These are phyloP conservation scores for Leptodermis oblonga DNA, from an alignment of 257 asterid species.

Conservation along the genomic window DNA sequence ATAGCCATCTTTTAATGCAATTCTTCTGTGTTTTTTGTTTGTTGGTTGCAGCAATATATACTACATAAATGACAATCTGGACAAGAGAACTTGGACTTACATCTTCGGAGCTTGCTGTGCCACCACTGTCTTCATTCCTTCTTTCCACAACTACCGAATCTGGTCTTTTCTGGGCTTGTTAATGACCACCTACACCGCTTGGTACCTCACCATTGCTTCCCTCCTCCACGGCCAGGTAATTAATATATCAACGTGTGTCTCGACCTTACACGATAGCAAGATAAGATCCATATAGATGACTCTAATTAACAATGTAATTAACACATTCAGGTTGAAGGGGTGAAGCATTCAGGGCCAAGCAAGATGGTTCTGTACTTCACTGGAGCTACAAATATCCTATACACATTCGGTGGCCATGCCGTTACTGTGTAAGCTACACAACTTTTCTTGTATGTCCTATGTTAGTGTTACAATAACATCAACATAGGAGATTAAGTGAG, in stretches of 20 bases:
- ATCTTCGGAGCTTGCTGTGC: slow-evolving; percentile 97
- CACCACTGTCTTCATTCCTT: slow-evolving; percentile 86
- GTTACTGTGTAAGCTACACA: slow-evolving; percentile 81
- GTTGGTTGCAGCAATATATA: slow-evolving; percentile 73
- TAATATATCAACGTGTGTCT: too few species aligned
- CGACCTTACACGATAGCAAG: too few species aligned
- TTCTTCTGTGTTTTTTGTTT: background rate
- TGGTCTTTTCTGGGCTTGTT: slow-evolving; percentile 85
- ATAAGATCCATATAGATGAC: too few species aligned
- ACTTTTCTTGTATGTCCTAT: background rate
- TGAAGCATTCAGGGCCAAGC: slow-evolving; percentile 73
- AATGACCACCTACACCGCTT: slow-evolving; percentile 96
- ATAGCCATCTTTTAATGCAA: background rate
- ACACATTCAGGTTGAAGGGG: slow-evolving; percentile 74
- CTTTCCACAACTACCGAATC: slow-evolving; percentile 85
- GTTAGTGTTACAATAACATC: background rate
- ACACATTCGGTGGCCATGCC: slow-evolving; percentile 97
- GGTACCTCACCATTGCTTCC: slow-evolving; percentile 92
- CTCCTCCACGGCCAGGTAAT: slow-evolving; percentile 90
- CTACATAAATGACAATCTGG: slow-evolving; percentile 91
- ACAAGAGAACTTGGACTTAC: slow-evolving; percentile 95
- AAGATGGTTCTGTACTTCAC: slow-evolving; percentile 83
- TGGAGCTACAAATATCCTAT: slow-evolving; percentile 89
- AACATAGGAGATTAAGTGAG: too few species aligned
- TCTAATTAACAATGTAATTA: too few species aligned